Conservation (phyloP, 2,329 filamentous ascomycete species). For the Hypoxylon sp. region DNA sequence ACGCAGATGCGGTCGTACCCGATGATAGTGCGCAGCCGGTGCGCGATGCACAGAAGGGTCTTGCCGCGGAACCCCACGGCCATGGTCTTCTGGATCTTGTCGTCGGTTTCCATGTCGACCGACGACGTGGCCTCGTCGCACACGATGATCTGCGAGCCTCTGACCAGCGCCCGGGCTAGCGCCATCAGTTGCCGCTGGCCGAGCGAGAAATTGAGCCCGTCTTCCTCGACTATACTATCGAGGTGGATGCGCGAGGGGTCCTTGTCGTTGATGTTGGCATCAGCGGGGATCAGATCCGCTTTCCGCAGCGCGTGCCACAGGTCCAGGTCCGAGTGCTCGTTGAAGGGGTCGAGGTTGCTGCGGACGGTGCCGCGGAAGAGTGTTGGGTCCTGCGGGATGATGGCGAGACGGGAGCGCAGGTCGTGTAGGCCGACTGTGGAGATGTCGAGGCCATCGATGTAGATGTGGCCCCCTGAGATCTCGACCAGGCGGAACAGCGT, state of each 20-base stretch:
- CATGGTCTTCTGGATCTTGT: conserved; percentile 94
- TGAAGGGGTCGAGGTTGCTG: conserved; percentile 85
- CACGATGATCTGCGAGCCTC: conserved; percentile 90
- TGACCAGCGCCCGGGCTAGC: conserved; percentile 89
- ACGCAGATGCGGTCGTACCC: conserved; percentile 96
- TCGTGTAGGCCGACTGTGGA: conserved; percentile 81
- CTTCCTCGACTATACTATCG: conserved; percentile 89
- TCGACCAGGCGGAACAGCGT: conserved; percentile 84
- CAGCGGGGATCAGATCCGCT: conserved; percentile 76
- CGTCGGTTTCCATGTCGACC: conserved; percentile 96
- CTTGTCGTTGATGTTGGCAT: conserved; percentile 62
- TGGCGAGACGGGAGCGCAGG: conserved; percentile 81
- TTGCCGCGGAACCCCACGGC: conserved; percentile 86
- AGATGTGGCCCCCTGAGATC: conserved; percentile 73
- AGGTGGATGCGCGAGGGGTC: conserved; percentile 79
- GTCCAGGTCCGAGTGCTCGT: conserved; percentile 81
- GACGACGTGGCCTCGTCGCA: conserved; percentile 96
- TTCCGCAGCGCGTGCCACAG: conserved; percentile 85
- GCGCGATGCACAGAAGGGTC: conserved; percentile 93
- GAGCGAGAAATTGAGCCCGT: conserved; percentile 95
- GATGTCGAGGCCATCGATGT: conserved; percentile 78
- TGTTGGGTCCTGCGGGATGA: conserved; percentile 88
- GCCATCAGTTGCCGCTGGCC: conserved; percentile 97
- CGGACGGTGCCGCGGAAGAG: conserved; percentile 86
- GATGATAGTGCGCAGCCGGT: conserved; percentile 91